phyloP scores from a whole-genome alignment of 805 yeast genomes.

The Zygosaccharomyces gambellarensis region DNA sequence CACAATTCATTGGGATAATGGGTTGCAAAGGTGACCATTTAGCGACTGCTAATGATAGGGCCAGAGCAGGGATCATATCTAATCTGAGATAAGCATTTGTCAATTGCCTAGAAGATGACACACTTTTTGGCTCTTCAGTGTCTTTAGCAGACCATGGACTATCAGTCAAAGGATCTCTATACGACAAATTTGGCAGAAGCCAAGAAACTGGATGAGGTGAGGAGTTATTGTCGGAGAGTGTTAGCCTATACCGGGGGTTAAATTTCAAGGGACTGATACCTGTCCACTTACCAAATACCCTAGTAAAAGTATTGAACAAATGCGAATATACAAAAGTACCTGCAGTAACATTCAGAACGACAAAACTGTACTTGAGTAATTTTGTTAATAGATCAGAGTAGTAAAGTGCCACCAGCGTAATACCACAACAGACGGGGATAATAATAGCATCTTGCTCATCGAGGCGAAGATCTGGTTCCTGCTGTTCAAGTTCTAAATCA shows the following conservation, averaged over 20 bases:
- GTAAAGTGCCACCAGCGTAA: constrained; percentile 15
- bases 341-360: constrained; percentile 35
- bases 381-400: constrained; percentile 27
- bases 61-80: constrained; percentile 27
- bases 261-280: constrained; percentile 28
- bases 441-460: constrained; percentile 35
- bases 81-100: constrained; percentile 35
- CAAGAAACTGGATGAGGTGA: constrained; percentile 38
- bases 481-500: constrained; percentile 33
- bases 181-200: constrained; percentile 30
- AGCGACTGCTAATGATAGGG: constrained; percentile 24
- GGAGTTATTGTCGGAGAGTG: constrained; percentile 38
- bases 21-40: constrained; percentile 46
- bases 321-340: constrained; percentile 31
- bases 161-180: constrained; percentile 19
- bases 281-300: constrained; percentile 30
- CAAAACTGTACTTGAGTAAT: constrained; percentile 36
- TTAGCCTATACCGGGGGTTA: constrained; percentile 39
- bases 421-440: constrained; percentile 44
- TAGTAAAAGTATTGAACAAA: constrained; percentile 23
- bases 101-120: constrained; percentile 31
- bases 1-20: constrained; percentile 39
- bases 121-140: constrained; percentile 28
- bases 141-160: constrained; percentile 19
- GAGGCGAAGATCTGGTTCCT: constrained; percentile 9